These are phyloP conservation scores for Rhizophlyctis rosea DNA, from an alignment of 192 early-diverging fungal species.

Conservation along the genomic window DNA sequence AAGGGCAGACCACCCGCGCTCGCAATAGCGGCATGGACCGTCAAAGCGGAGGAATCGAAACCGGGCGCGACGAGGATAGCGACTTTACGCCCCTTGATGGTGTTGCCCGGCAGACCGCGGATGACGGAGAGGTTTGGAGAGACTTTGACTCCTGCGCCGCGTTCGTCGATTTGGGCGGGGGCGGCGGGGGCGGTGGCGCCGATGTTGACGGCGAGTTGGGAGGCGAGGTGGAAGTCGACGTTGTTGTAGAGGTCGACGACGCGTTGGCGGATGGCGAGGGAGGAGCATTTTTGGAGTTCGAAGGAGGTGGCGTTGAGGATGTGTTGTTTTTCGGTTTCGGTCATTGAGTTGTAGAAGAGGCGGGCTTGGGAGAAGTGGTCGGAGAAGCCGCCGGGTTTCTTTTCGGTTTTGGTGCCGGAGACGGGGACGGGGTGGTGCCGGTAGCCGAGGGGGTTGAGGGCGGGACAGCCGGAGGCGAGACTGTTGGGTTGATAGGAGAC, in stretches of 20 bases:
- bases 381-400: not conserved
- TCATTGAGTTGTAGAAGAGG: conserved; percentile 26
- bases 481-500: conserved; percentile 24
- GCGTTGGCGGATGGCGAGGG: conserved; percentile 13
- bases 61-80: conserved; percentile 23
- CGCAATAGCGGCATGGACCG: conserved; percentile 11
- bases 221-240: conserved; percentile 16
- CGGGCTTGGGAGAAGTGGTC: conserved; percentile 25
- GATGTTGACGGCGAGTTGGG: conserved; percentile 2
- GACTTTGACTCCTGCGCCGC: not conserved
- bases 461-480: conserved; percentile 14
- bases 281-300: conserved; percentile 15
- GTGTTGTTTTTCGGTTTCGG: conserved; percentile 20
- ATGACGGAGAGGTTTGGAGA: conserved; percentile 9
- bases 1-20: conserved; percentile 5
- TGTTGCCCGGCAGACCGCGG: conserved; percentile 11
- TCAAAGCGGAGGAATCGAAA: conserved; percentile 9
- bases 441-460: conserved; percentile 5
- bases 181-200: conserved; percentile 12
- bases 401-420: conserved; percentile 2
- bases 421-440: conserved; percentile 14
- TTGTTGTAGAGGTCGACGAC: conserved; percentile 19
- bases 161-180: not conserved
- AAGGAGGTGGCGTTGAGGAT: conserved; percentile 17
- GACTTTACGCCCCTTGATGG: conserved; percentile 14